These are phyloP conservation scores for Eutrema heterophyllum DNA, from an alignment of 345 rosid species.

Conservation along the genomic window DNA sequence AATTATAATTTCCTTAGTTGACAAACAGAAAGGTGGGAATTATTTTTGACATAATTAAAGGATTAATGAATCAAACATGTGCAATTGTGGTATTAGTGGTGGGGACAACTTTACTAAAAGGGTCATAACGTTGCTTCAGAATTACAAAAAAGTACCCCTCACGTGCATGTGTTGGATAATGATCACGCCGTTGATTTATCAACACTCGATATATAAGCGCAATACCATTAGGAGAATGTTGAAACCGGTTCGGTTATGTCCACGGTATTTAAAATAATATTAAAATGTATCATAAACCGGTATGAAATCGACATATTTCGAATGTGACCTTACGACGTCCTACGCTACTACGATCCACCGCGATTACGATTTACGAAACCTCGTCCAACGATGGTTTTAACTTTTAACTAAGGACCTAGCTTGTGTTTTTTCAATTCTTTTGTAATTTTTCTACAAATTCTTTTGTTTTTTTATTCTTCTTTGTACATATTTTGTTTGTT, in stretches of 20 bases:
- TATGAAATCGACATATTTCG: too few species aligned
- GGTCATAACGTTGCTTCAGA: conserved; percentile 17
- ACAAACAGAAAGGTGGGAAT: not conserved
- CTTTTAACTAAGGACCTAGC: too few species aligned
- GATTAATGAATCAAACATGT: conserved; percentile 25
- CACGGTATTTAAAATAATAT: not conserved
- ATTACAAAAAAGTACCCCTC: conserved; percentile 28
- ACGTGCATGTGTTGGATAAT: conserved; percentile 31
- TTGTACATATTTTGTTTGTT: too few species aligned
- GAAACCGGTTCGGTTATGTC: conserved; percentile 2
- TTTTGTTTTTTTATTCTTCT: too few species aligned
- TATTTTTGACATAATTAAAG: not conserved
- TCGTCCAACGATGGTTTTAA: too few species aligned
- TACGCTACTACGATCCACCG: too few species aligned
- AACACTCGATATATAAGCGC: not conserved
- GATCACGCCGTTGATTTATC: conserved; percentile 26
- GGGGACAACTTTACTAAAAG: conserved; percentile 24
- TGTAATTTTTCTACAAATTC: too few species aligned
- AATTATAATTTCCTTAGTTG: conserved; percentile 1
- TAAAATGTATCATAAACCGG: not conserved
- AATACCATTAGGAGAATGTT: not conserved
- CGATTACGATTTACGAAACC: too few species aligned
- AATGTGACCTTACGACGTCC: too few species aligned
- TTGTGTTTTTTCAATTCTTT: too few species aligned
- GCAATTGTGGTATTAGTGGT: conserved; percentile 35